These are phyloP conservation scores for Zoysia japonica DNA, from an alignment of 176 grass and related monocot genomes.

Conservation along the genomic window DNA sequence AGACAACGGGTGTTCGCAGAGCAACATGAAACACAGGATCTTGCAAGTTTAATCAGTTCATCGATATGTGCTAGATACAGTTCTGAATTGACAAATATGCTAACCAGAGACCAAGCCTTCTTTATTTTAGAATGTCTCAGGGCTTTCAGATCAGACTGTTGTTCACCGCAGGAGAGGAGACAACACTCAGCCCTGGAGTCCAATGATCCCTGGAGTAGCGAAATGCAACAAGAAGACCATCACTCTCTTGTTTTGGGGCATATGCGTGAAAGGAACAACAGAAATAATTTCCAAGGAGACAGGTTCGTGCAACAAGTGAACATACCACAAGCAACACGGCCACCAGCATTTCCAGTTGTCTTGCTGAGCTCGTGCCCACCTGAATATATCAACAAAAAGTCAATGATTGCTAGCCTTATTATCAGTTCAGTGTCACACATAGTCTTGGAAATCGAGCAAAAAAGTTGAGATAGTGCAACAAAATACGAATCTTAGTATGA, in stretches of 20 bases:
- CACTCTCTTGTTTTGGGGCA: too few species aligned
- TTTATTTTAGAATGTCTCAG: conserved; percentile 13
- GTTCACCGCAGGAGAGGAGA: not conserved
- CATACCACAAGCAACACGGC: conserved; percentile 73
- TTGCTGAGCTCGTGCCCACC: conserved; percentile 84
- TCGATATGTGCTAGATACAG: not conserved
- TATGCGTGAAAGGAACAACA: not conserved
- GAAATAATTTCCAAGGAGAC: not conserved
- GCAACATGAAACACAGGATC: not conserved
- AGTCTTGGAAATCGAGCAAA: not conserved
- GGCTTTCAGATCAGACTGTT: not conserved
- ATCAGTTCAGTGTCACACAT: not conserved
- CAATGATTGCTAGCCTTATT: not conserved
- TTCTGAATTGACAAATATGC: not conserved
- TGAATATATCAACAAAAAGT: conserved; percentile 26
- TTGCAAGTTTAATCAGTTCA: not conserved
- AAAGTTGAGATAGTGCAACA: not conserved
- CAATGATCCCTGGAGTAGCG: conserved; percentile 44
- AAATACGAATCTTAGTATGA: not conserved
- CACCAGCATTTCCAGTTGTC: conserved; percentile 83
- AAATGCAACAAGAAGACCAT: not conserved
- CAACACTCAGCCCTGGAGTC: conserved; percentile 44
- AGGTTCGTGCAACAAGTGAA: not conserved
- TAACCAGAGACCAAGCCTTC: conserved; percentile 29
- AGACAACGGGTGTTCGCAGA: not conserved